These are phyloP conservation scores for Abrus pulchellus DNA, from an alignment of 306 rosid genomes.

Conservation along the genomic window DNA sequence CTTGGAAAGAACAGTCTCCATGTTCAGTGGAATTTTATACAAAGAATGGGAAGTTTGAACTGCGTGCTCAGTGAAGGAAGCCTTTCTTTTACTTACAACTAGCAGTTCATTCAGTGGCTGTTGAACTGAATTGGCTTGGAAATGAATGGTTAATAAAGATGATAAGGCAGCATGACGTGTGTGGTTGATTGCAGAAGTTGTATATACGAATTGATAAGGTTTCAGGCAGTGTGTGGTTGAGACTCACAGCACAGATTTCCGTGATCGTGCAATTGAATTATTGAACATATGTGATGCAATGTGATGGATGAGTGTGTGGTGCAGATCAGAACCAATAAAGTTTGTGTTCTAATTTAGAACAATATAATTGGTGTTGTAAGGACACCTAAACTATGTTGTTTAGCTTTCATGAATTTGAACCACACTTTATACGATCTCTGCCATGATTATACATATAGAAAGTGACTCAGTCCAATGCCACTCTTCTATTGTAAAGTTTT, in stretches of 20 bases:
- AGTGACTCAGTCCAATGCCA: slow-evolving; percentile 6
- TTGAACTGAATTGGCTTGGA: slow-evolving; percentile 16
- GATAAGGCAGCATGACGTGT: slow-evolving; percentile 21
- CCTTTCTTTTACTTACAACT: not conserved
- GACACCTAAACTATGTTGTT: not conserved
- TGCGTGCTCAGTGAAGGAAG: slow-evolving; percentile 13
- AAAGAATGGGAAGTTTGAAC: not conserved
- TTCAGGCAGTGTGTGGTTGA: slow-evolving; percentile 35
- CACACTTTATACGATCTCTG: slow-evolving; percentile 1
- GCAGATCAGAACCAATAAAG: slow-evolving; percentile 25
- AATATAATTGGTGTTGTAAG: not conserved
- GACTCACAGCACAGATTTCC: not conserved
- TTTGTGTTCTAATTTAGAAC: slow-evolving; percentile 14
- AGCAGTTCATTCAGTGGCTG: not conserved
- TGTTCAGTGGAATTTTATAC: slow-evolving; percentile 19
- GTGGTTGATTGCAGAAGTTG: slow-evolving; percentile 14
- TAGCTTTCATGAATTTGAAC: not conserved
- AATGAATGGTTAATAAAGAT: slow-evolving; percentile 52
- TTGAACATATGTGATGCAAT: slow-evolving; percentile 9
- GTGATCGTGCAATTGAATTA: slow-evolving; percentile 20
- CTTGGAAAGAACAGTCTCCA: slow-evolving; percentile 57
- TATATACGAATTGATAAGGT: slow-evolving; percentile 25
- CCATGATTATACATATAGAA: slow-evolving; percentile 5
- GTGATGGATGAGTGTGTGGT: slow-evolving; percentile 46
- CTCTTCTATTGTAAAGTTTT: not conserved